Conservation (phyloP, 2,329 filamentous ascomycete genomes). For the Botryotinia globosa region DNA sequence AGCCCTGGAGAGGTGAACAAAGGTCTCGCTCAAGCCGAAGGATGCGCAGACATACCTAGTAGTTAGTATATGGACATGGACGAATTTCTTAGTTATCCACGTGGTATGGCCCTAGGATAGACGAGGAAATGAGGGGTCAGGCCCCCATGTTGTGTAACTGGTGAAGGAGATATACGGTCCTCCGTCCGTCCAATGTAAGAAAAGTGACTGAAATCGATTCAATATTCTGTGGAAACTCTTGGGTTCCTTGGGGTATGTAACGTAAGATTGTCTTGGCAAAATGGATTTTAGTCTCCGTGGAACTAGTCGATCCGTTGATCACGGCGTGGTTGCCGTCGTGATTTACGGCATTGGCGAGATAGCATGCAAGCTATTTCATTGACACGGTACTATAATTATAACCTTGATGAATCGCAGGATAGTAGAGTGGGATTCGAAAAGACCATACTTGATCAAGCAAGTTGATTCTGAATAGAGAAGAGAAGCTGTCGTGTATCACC, state of each 20-base stretch:
- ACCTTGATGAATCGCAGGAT: background rate
- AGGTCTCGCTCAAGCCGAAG: background rate
- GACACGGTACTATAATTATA: background rate
- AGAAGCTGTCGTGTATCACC: slow-evolving; percentile 1
- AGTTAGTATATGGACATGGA: background rate
- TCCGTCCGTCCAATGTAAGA: background rate
- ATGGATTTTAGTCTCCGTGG: background rate
- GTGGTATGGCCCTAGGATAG: background rate
- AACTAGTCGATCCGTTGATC: background rate
- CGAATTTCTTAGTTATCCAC: background rate
- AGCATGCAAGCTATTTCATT: background rate
- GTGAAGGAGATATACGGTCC: too few relatives aligned
- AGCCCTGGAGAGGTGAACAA: background rate
- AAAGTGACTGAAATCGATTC: background rate
- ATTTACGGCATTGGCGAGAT: background rate
- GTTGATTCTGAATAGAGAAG: background rate
- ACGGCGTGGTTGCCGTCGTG: background rate
- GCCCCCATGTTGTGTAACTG: background rate
- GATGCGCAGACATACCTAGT: background rate
- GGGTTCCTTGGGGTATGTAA: background rate
- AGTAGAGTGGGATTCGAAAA: background rate
- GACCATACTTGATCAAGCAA: slow-evolving; percentile 1
- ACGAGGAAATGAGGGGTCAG: background rate
- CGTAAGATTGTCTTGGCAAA: background rate
- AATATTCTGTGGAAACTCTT: background rate